These are phyloP conservation scores for Sclerotinia borealis DNA, from an alignment of 2,329 filamentous ascomycete genomes.

Conservation along the genomic window DNA sequence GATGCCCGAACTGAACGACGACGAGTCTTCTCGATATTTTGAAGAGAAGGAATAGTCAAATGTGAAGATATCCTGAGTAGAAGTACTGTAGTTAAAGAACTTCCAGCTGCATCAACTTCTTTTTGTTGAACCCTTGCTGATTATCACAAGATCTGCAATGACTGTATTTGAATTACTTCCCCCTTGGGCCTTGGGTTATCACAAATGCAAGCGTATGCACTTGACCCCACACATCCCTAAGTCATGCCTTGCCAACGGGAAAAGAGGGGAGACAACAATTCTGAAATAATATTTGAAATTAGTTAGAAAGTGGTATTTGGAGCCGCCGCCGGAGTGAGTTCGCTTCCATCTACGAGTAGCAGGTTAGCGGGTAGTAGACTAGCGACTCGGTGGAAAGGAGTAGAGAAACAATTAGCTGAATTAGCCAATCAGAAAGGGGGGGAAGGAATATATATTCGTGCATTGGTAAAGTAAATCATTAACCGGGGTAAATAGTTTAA, in stretches of 20 bases:
- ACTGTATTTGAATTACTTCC: not conserved
- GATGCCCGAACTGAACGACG: not conserved
- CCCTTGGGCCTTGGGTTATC: too few relatives aligned
- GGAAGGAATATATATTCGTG: not conserved
- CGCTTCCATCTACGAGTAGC: not conserved
- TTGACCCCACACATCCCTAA: not conserved
- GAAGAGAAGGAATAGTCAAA: not conserved
- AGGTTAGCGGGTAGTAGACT: too few relatives aligned
- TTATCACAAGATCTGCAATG: slow-evolving; percentile 5
- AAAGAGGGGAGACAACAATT: not conserved
- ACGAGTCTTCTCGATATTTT: not conserved
- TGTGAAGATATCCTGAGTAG: too few relatives aligned
- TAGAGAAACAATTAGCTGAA: not conserved
- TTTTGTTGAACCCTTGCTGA: not conserved
- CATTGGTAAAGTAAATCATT: not conserved
- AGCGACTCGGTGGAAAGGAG: slow-evolving; percentile 2
- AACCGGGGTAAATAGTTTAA: not conserved
- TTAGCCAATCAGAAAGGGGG: not conserved
- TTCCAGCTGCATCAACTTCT: not conserved
- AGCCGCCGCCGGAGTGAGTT: not conserved
- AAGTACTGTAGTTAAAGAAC: not conserved
- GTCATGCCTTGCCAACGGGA: not conserved
- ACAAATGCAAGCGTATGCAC: not conserved
- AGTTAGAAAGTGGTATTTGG: not conserved
- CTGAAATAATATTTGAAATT: not conserved